A percentile compares a stretch with the other conserved stretches of the same genome.
These are phyloP conservation scores for Fraxinus latifolia DNA, from an alignment of 305 asterid genomes.

Conservation along the genomic window DNA sequence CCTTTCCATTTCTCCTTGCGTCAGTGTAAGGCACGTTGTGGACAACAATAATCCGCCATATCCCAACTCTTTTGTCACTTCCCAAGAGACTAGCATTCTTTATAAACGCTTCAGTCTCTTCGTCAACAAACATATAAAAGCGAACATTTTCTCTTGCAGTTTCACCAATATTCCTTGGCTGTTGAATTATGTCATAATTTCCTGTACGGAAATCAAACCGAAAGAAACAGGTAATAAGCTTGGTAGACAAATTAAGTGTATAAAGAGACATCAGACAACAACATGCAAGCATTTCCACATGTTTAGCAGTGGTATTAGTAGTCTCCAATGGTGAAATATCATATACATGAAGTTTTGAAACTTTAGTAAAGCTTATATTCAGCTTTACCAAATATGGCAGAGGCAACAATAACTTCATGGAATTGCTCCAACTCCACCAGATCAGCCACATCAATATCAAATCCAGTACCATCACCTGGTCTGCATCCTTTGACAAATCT, in stretches of 20 bases:
- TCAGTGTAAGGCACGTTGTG: conserved; percentile 82
- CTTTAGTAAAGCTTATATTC: conserved; percentile 25
- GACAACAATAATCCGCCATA: conserved; percentile 87
- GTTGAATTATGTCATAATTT: conserved; percentile 83
- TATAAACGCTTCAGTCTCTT: conserved; percentile 79
- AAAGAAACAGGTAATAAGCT: conserved; percentile 19
- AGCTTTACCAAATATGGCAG: conserved; percentile 90
- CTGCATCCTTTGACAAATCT: conserved; percentile 92
- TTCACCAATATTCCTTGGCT: conserved; percentile 71
- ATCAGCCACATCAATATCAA: conserved; percentile 81
- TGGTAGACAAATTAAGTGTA: not conserved
- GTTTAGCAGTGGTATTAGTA: conserved; percentile 14
- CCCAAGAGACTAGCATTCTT: conserved; percentile 62
- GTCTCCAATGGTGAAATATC: conserved; percentile 17
- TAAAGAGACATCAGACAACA: conserved; percentile 1
- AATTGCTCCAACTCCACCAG: conserved; percentile 66
- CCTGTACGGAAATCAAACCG: conserved; percentile 44
- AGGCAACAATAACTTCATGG: conserved; percentile 91
- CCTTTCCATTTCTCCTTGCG: conserved; percentile 94
- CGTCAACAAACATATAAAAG: conserved; percentile 90
- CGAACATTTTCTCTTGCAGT: conserved; percentile 54
- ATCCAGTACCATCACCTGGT: conserved; percentile 81
- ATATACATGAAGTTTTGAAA: conserved; percentile 17
- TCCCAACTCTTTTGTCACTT: conserved; percentile 60
- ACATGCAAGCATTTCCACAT: conserved; percentile 22